These are phyloP conservation scores for Aspergillus panamensis DNA, from an alignment of 495 filamentous ascomycete species.

Conservation along the genomic window DNA sequence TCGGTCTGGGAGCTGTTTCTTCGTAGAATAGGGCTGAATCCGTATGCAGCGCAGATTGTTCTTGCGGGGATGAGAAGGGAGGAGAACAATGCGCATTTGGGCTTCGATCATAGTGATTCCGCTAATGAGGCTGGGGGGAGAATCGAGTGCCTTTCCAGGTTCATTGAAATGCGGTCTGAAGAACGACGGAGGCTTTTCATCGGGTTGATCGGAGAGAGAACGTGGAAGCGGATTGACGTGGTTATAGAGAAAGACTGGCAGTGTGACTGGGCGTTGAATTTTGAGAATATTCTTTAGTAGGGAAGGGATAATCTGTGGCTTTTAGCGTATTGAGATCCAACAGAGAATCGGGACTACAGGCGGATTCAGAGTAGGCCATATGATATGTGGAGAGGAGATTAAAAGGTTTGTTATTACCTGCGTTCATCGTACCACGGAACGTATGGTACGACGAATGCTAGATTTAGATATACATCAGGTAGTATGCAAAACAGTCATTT, in stretches of 20 bases:
- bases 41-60: conserved; percentile 72
- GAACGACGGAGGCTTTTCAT: conserved; percentile 40
- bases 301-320: background rate
- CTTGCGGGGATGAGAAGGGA: conserved; percentile 31
- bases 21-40: conserved; percentile 70
- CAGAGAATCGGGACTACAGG: background rate
- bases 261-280: conserved; percentile 27
- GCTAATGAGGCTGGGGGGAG: background rate
- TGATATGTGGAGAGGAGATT: conserved; percentile 26
- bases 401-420: conserved; percentile 40
- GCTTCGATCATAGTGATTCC: background rate
- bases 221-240: conserved; percentile 48
- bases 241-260: conserved; percentile 35
- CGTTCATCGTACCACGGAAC: conserved; percentile 14
- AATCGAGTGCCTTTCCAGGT: conserved; percentile 12
- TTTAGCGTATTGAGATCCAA: background rate
- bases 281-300: conserved; percentile 7
- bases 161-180: conserved; percentile 24
- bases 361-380: background rate
- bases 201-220: conserved; percentile 47
- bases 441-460: conserved; percentile 19
- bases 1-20: conserved; percentile 74
- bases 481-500: conserved; percentile 45
- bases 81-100: background rate
- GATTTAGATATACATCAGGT: conserved; percentile 39